Base-by-base conservation (phyloP, 345 rosid species). In the Dimocarpus longan region DNA sequence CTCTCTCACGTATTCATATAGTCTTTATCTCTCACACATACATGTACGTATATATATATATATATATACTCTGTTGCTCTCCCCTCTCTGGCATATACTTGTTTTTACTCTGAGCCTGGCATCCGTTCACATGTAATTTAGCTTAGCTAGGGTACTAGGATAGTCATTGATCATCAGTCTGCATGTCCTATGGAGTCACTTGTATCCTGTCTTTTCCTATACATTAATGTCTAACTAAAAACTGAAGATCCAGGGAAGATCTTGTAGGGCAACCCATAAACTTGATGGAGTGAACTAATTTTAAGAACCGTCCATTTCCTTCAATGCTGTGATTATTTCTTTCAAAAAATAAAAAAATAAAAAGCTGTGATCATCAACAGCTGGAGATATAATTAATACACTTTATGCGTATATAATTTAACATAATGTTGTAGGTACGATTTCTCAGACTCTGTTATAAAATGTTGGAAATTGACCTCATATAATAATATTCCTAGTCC, bases 271-370 rank as follows among this genome's bases (percentile, higher is more conserved):
- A 54, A 54, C 59, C 59, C 6, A 54, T 54, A 15, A 54, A 54
- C 18, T 7, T 54, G n/a, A 54, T 54, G 8, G n/a, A 50, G 56
- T 50, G 57, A 54, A 39, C 37, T 43, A 43, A n/a, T 42, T 9
- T 32, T 71, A 1, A 71, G 26, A 54, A 19, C n/a, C 32, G 12
- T 37, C 18, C 68, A 18, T 15, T 19, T 54, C 12, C 59, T 26
- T 74, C 44, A n/a, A 65, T 54, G 11, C 37, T 22, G 76, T 44
- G 48, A 70, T 70, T 21, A n/a, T 78, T 78, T 32, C 37, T 32
- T 32, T 2, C 37, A 32, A 32, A 32, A 32, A 32, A 32, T 3
- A 26, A n/a, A n/a, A n/a, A n/a, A n/a, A 28, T 28, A 28, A 28
- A 28, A 28, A 28, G 32, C 32, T 28, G 32, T 28, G 32, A 28